phyloP scores from a whole-genome alignment of 78 protist genomes.

The Mastigamoeba balamuthi region DNA sequence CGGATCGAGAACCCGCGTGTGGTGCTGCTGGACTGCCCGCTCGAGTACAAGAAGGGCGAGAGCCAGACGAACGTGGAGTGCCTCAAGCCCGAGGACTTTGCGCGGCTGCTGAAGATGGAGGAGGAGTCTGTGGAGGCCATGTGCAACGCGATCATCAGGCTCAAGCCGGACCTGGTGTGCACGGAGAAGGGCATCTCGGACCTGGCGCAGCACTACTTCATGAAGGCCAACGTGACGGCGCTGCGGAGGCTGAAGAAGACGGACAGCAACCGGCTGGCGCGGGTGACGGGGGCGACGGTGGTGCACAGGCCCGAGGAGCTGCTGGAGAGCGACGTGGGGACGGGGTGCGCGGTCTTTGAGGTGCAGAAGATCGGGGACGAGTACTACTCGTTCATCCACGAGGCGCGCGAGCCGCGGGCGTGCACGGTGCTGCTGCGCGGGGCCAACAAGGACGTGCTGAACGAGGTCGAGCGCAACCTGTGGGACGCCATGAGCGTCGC shows the following conservation, averaged over 20 bases:
- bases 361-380: slow-evolving; percentile 96
- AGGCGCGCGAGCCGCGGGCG: slow-evolving; percentile 95
- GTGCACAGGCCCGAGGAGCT: slow-evolving; percentile 86
- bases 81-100: slow-evolving; percentile 74
- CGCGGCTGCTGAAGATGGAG: slow-evolving; percentile 72
- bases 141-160: slow-evolving; percentile 72
- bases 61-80: slow-evolving; percentile 85
- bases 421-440: slow-evolving; percentile 98
- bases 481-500: slow-evolving; percentile 97
- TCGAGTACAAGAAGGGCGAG: slow-evolving; percentile 98
- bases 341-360: slow-evolving; percentile 83
- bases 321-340: slow-evolving; percentile 91
- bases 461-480: slow-evolving; percentile 89
- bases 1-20: slow-evolving; percentile 92
- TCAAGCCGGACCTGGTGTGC: slow-evolving; percentile 96
- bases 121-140: slow-evolving; percentile 82
- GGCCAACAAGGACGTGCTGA: slow-evolving; percentile 95
- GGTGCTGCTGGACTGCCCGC: slow-evolving; percentile 93
- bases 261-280: slow-evolving; percentile 98
- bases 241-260: slow-evolving; percentile 94
- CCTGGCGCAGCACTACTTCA: slow-evolving; percentile 87
- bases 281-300: slow-evolving; percentile 97
- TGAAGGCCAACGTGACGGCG: slow-evolving; percentile 83
- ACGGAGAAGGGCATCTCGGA: slow-evolving; percentile 98
- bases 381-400: slow-evolving; percentile 88